These are phyloP conservation scores for Pinus albicaulis DNA, from an alignment of 75 land plant species.

Conservation along the genomic window DNA sequence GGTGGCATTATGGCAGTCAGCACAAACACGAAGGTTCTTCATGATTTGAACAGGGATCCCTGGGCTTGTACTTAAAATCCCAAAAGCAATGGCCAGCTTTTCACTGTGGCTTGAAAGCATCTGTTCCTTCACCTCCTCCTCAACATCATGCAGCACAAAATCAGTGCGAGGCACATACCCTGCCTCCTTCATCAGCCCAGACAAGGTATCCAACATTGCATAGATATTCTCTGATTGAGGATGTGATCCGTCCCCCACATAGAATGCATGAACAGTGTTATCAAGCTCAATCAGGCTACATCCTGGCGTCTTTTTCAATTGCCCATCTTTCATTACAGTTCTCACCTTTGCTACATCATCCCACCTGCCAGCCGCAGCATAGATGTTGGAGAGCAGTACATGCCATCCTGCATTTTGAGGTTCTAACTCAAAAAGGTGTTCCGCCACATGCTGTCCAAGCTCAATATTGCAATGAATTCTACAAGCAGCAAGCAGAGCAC, in stretches of 20 bases:
- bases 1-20: conserved; percentile 22
- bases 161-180: conserved; percentile 17
- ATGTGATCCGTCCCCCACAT: conserved; percentile 6
- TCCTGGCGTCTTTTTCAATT: conserved; percentile 11
- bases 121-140: not conserved
- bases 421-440: conserved; percentile 9
- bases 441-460: conserved; percentile 3
- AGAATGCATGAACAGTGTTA: conserved; percentile 8
- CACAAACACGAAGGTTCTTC: conserved; percentile 23
- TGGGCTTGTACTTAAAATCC: conserved; percentile 20
- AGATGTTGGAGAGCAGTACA: conserved; percentile 18
- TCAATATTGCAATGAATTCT: conserved; percentile 14
- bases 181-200: conserved; percentile 6
- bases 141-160: conserved; percentile 19
- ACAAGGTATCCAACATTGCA: conserved; percentile 14
- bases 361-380: conserved; percentile 15
- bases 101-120: conserved; percentile 23
- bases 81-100: conserved; percentile 32
- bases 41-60: conserved; percentile 19
- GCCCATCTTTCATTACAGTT: conserved; percentile 12
- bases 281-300: conserved; percentile 15
- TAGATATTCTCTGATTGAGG: conserved; percentile 15
- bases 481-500: conserved; percentile 12
- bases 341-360: conserved; percentile 12
- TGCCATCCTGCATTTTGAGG: conserved; percentile 13